Evolutionary conservation across 2,329 filamentous ascomycete species (phyloP).

Genomic region (Microdochium paspali): DNA sequence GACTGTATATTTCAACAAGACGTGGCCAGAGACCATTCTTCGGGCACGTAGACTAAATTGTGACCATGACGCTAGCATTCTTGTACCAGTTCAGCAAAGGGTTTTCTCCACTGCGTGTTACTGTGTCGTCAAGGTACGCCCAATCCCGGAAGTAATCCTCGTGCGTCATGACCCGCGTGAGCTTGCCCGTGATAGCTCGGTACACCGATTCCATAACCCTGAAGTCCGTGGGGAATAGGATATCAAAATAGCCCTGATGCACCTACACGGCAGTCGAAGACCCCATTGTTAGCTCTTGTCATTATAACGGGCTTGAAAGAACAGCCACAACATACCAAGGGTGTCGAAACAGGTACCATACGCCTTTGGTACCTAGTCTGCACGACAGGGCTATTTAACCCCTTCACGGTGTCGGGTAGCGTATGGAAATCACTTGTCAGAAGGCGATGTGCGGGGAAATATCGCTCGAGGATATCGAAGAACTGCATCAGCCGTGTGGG

Average conservation of each 20-base stretch:
- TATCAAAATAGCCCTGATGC: conserved; percentile 98
- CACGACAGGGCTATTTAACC: conserved; percentile 88
- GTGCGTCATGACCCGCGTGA: conserved; percentile 77
- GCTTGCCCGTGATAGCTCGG: conserved; percentile 81
- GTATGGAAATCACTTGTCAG: conserved; percentile 85
- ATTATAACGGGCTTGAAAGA: neutral
- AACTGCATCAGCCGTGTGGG: conserved; percentile 94
- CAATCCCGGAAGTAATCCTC: conserved; percentile 85
- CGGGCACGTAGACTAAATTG: conserved; percentile 43
- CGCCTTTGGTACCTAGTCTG: conserved; percentile 84
- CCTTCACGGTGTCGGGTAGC: conserved; percentile 72
- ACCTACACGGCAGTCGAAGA: conserved; percentile 44
- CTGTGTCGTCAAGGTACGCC: conserved; percentile 84
- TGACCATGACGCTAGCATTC: conserved; percentile 89
- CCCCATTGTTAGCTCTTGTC: neutral
- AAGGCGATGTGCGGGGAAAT: conserved; percentile 84
- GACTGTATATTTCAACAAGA: neutral
- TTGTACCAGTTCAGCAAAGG: conserved; percentile 87
- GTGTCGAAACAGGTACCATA: conserved; percentile 84
- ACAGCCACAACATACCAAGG: conserved; percentile 57
- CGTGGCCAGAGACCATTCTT: neutral
- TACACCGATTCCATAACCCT: conserved; percentile 85
- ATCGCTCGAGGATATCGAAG: conserved; percentile 79
- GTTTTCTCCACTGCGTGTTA: conserved; percentile 86
- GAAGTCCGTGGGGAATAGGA: conserved; percentile 96